A percentile compares a stretch with the other conserved stretches of the same genome.
Evolutionary conservation across 768 basidiomycete species (phyloP).

Genomic region (Mycena kentingensis): DNA sequence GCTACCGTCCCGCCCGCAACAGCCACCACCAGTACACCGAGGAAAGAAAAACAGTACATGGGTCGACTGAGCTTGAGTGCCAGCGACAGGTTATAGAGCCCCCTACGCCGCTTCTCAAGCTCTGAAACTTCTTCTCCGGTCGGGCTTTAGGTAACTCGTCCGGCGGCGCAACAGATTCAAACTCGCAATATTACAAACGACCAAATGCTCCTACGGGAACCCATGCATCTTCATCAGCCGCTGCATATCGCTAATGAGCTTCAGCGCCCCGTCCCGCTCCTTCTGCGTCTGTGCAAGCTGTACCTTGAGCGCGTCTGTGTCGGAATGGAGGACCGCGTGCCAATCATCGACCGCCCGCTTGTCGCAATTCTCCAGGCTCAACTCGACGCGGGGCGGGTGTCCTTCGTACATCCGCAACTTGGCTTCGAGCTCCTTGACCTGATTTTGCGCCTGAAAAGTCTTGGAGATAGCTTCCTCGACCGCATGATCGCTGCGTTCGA

Average conservation of each 20-base stretch:
- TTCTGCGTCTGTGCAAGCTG: conserved; percentile 17
- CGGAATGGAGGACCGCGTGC: conserved; percentile 17
- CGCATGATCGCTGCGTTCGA: conserved; percentile 24
- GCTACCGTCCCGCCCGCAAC: no score
- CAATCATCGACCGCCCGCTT: conserved; percentile 17
- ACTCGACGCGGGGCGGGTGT: conserved; percentile 13
- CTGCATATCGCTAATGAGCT: conserved; percentile 20
- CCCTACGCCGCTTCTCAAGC: no score
- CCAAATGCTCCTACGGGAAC: no score
- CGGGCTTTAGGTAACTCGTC: no score
- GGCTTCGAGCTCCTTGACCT: conserved; percentile 19
- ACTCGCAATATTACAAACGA: background rate
- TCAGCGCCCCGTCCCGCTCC: conserved; percentile 20
- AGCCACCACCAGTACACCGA: background rate
- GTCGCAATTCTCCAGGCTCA: conserved; percentile 9
- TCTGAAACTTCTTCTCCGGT: no score
- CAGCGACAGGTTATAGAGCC: conserved; percentile 26
- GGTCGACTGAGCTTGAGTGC: background rate
- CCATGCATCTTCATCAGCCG: conserved; percentile 3
- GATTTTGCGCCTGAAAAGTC: conserved; percentile 22
- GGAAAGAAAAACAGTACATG: background rate
- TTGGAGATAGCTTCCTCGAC: conserved; percentile 22
- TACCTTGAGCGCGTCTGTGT: conserved; percentile 19
- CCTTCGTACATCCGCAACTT: conserved; percentile 11
- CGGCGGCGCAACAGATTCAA: no score